Base-by-base conservation (phyloP, 2,329 filamentous ascomycete genomes). In the Penicillium sp. region DNA sequence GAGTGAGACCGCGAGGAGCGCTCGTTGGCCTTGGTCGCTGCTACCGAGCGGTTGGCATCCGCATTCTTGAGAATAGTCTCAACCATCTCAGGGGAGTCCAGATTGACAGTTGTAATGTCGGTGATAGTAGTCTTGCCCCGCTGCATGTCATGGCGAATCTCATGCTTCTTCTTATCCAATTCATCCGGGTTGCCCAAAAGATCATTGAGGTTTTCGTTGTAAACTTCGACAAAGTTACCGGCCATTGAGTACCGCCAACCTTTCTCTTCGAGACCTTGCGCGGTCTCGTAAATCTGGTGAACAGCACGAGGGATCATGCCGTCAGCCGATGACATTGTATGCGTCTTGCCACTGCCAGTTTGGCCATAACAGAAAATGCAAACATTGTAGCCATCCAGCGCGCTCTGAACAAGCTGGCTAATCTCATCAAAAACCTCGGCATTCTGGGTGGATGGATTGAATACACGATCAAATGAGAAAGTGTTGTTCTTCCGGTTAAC, bases 361-460 rank as follows among this genome's bases (percentile, higher is more conserved):
- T 99, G 94, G 43, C 94, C 94, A 71, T 99, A 99, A 72, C 93
- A 97, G 78, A 99, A 96, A 62, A 99, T 97, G 76, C 93, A 97
- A 51, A 99, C 94, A 67, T 97, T 99, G 80, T 96, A 99, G 1
- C 94, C 94, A 70, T 99, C 94, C 40, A 99, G 82, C 0, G 95
- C 94, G 66, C 91, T 96, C 76, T 99, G 94, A 1, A 99, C 93
- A 35, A 99, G 84, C 72, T 99, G 94, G 56, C 91, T 95, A 71
- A 97, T 97, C 72, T 99, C 94, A 55, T 90, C 91, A 71, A 99
- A 99, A 1, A 99, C 88, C 64, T 96, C 89, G 19, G 86, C 82
- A 71, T 99, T 99, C 65, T 88, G 84, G 1, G 88, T 86, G 0
- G 79, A 76, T 0, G 93, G 92, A 0, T 87, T 84, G 70, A 99